Percentiles rank a stretch among this genome's conserved stretches.
phyloP scores from a whole-genome alignment of 2,329 filamentous ascomycete genomes.

The Colletotrichum aenigma region DNA sequence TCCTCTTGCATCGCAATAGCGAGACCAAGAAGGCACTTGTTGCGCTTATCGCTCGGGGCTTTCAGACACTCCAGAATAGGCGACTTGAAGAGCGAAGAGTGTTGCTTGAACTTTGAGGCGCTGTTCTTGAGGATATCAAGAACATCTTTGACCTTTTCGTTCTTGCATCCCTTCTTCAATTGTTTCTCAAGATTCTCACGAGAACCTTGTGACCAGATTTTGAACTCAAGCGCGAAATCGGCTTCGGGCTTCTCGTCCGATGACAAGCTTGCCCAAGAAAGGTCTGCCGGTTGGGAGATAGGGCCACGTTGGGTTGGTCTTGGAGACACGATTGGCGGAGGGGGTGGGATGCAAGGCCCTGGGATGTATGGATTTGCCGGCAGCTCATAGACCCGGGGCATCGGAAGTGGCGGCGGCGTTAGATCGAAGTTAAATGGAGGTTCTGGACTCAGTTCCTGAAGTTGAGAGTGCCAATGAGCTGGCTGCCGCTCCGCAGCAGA shows the following conservation, averaged over 20 bases:
- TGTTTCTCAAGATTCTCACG: not conserved
- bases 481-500: not conserved
- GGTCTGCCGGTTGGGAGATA: accelerated
- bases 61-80: not conserved
- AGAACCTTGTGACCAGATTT: not conserved
- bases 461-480: not conserved
- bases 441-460: not conserved
- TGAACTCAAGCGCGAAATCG: not conserved
- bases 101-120: not conserved
- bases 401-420: not conserved
- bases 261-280: not conserved
- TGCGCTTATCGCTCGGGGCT: not conserved
- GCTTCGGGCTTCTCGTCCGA: not conserved
- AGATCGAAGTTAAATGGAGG: not conserved
- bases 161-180: not conserved
- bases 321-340: not conserved
- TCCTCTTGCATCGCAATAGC: not conserved
- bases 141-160: not conserved
- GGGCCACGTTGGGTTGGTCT: not conserved
- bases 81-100: not conserved
- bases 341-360: not conserved
- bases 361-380: not conserved
- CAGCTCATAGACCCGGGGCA: not conserved
- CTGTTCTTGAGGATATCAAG: not conserved
- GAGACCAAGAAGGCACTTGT: not conserved